Base-by-base conservation (phyloP, 108 stramenopile species). In the Nitzschia sp. region DNA sequence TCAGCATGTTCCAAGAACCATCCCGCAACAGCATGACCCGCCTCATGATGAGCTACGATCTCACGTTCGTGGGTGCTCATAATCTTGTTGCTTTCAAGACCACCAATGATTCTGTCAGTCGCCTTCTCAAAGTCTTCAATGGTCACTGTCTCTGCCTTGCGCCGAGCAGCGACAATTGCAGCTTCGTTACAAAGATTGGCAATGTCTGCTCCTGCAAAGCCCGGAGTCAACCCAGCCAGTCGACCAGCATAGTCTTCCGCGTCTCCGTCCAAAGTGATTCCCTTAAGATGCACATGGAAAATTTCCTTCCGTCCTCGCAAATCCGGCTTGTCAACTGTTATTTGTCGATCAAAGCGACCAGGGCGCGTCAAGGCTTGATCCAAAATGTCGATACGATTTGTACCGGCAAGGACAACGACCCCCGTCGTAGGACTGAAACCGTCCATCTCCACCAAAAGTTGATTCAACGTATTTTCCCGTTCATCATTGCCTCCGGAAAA, bases 391-490 rank as follows among this genome's bases (percentile, higher is more conserved):
- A 81, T 80, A n/a, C 90, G 79, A 84, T 99, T 99, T 29, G 98
- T 99, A 66, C 96, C 98, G 3, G 97, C 98, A 63, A 82, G 57
- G 3, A 82, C 95, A 11, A 99, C 96, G 0, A 99, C 90, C 38
- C 94, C 94, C 4, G 95, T 91, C 33, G 82, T 78, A 9, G 87
- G 71, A 42, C 56, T 72, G 81, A 99, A 99, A 28, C 98, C 98
- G 77, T 99, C 98, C 98, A 98, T 98, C 76, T 99, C 98, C 1
- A 98, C 97, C 23, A 99, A 81, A 8, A 99, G 70, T 86, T 98
- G 98, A 76, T 99, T 99, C 45, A 99, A 78, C 13, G 99, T 99
- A 79, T 98, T 97, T 77, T 99, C 99, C 3, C 98, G 84, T 80
- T 98, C 98, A 70, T 98, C 98, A 69, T 97, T 97, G 17, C 91